Evolutionary conservation across 2,329 filamentous ascomycete species (phyloP), one percentile per base, ranked within the genome.

Genomic region (Pestalotiopsis sp.): DNA sequence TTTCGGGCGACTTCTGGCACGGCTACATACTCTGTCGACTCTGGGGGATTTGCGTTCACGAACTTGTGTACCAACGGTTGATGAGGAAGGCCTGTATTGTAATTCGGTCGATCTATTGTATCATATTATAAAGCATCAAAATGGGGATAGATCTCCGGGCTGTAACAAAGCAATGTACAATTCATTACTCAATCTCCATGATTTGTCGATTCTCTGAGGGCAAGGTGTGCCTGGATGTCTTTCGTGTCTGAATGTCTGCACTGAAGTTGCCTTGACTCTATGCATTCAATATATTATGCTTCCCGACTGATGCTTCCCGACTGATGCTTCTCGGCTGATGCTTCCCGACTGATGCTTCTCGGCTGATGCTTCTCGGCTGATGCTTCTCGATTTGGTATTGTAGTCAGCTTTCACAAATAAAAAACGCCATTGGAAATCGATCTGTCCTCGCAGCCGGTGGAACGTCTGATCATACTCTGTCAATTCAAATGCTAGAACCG

Each of bases 101-200:
- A 9, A 17, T 27, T n/a, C 27, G 61, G 27, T 57, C 56, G 20
- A 56, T 39, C 38, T 57, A 58, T 41, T 70, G 66, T 70, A 70
- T 64, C 69, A 70, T 68, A 68, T 68, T 70, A 68, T 68, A 66
- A 70, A 70, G 49, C 58, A 66, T 68, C 38, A 39, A 39, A 38
- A 38, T 41, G 38, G 63, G 49, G 56, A 68, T 67, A 70, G 45
- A 70, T 36, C 36, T 60, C 31, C 41, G 20, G 52, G 41, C 36
- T 60, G 65, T 67, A 67, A 12, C 65, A 67, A 41, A 67, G 25
- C 59, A 61, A 61, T 61, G 59, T 61, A 61, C 59, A 61, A 61
- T 61, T 61, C 31, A 52, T 52, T 52, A 52, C 6, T 9, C 45
- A 52, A 20, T 52, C 45, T 52, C 45, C 17, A 52, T n/a, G 17